Percentiles rank a stretch among this genome's conserved stretches.
Evolutionary conservation across 2,329 filamentous ascomycete species (phyloP).

Genomic region (Cladophialophora immunda): DNA sequence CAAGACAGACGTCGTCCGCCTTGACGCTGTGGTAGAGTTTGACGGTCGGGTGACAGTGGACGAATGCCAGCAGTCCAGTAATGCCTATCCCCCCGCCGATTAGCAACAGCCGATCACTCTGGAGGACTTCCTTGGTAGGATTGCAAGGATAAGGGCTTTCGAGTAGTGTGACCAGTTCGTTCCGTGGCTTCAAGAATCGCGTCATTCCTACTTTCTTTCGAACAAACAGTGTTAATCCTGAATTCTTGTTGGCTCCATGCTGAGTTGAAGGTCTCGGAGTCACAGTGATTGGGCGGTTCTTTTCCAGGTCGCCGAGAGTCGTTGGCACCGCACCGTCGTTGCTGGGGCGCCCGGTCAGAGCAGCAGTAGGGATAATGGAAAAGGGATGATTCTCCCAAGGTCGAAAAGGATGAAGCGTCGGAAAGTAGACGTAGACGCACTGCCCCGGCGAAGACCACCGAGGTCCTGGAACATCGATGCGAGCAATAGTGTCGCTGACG

Average conservation of each 20-base stretch:
- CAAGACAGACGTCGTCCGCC: constrained; percentile 34
- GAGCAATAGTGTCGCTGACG: constrained; percentile 48
- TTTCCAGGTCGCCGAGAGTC: neutral
- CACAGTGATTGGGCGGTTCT: constrained; percentile 4
- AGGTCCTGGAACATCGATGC: constrained; percentile 21
- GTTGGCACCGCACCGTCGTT: neutral
- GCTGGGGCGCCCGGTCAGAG: neutral
- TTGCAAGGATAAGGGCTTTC: constrained; percentile 53
- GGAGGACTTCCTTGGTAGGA: constrained; percentile 41
- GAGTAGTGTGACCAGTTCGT: constrained; percentile 48
- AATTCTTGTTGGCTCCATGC: neutral
- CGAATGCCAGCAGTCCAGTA: constrained; percentile 52
- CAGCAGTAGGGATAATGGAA: constrained; percentile 48
- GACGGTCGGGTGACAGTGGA: constrained; percentile 45
- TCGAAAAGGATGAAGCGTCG: constrained; percentile 48
- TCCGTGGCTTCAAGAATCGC: constrained; percentile 40
- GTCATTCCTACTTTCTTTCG: constrained; percentile 50
- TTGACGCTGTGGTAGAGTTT: constrained; percentile 21
- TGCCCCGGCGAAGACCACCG: constrained; percentile 42
- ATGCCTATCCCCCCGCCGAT: constrained; percentile 61
- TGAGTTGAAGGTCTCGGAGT: neutral
- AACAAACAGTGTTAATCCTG: constrained; percentile 36
- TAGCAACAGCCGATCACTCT: constrained; percentile 51
- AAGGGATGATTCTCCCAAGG: constrained; percentile 38
- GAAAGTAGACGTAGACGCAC: constrained; percentile 32